Percentiles rank a stretch among this genome's conserved stretches.
These are phyloP conservation scores for Aureobasidium sp. DNA, from an alignment of 2,329 filamentous ascomycete genomes.

Conservation along the genomic window DNA sequence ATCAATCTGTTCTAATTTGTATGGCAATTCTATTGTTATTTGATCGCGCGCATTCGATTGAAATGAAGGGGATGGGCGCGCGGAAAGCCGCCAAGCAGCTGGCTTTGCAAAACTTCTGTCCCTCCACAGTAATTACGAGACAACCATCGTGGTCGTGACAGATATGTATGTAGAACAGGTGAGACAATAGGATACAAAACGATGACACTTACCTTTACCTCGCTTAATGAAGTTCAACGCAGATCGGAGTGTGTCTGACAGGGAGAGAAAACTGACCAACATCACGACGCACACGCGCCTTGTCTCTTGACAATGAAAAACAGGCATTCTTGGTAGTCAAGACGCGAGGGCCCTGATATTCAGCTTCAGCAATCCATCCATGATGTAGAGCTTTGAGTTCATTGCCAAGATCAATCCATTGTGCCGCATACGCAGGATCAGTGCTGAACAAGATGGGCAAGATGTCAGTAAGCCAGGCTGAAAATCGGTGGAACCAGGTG, in stretches of 20 bases:
- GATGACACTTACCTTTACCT: background rate
- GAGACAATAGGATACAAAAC: background rate
- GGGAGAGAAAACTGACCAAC: background rate
- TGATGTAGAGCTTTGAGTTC: background rate
- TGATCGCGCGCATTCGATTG: background rate
- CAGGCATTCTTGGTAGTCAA: background rate
- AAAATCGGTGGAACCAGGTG: background rate
- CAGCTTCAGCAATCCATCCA: background rate
- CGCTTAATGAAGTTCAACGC: background rate
- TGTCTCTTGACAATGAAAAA: background rate
- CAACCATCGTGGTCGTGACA: background rate
- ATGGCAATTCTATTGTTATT: background rate
- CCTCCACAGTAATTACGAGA: background rate
- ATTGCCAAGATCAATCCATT: background rate
- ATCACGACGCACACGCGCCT: background rate
- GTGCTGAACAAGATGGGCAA: background rate
- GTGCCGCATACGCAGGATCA: background rate
- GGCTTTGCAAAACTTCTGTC: background rate
- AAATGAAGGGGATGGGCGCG: background rate
- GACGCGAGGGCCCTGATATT: background rate
- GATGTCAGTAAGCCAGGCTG: background rate
- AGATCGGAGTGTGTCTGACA: background rate
- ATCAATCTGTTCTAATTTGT: background rate
- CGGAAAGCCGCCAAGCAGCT: background rate
- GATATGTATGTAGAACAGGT: background rate